Evolutionary conservation across 2,329 filamentous ascomycete genomes (phyloP), one percentile per base, ranked within the genome.

Genomic region (Colletotrichum musae): DNA sequence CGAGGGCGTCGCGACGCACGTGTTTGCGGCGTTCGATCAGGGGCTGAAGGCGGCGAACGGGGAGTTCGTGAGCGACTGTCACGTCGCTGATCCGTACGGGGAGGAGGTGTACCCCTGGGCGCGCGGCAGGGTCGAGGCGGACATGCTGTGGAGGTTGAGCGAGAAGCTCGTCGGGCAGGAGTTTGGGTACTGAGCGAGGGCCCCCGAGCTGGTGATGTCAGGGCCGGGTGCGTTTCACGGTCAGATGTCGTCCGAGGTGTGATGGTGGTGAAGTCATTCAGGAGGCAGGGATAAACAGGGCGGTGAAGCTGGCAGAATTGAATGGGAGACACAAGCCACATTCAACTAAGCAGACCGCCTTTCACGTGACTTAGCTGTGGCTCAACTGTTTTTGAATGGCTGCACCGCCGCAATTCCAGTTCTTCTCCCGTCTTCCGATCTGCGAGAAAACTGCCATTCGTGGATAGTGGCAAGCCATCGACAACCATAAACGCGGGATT

Each of bases 151-250:
- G 70, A 51, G 26, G 32, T 43, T 71, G 61, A 71, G 70, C 12
- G 70, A 71, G 70, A 70, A 67, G 52, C 57, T 71, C 13, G 60
- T 70, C 18, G 67, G 57, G 18, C 70, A 70, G 36, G 60, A 70
- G 61, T 71, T 70, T 21, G 52, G 21, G 28, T 71, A 62, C 24
- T 70, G 63, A 62, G 50, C 43, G 12, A 47, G 28, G 39, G 7
- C 28, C 26, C 28, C 26, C 26, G 45, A 26, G 16, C 45, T 39
- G 39, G 59, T 43, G 47, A 52, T 60, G 47, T 26, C 48, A 52
- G 48, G 16, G 15, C 4, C 2, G 1, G 50, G 10, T 7, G 13
- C 24, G 59, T 54, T 62, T 54, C 39, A 24, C 21, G 3, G 39
- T 36, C 32, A 2, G 7, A 52, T 21, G 43, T 39, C 57, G 18